Percentiles rank a stretch among this genome's conserved stretches.
Conservation (phyloP, 2,329 filamentous ascomycete species). For the Pestalotiopsis sp. region DNA sequence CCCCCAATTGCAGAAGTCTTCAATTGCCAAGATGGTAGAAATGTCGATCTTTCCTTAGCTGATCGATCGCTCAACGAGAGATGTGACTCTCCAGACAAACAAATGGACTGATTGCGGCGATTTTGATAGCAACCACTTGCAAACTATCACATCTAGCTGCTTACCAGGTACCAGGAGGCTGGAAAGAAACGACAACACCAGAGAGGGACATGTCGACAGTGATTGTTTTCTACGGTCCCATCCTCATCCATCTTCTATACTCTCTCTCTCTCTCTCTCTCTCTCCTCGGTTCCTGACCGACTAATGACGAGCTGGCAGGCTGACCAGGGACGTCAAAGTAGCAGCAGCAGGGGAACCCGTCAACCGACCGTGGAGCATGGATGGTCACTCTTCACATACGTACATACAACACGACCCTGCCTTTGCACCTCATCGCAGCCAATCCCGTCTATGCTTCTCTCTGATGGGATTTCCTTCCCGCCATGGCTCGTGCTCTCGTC, state of each 20-base stretch:
- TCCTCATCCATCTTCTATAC: neutral
- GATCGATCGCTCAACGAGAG: neutral
- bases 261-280: neutral
- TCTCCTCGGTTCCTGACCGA: neutral
- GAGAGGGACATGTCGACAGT: neutral
- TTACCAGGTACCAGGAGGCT: neutral
- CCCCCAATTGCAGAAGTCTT: conserved; percentile 2
- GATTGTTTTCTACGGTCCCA: neutral
- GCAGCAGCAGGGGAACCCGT: neutral
- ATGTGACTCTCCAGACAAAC: neutral
- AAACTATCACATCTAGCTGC: no score
- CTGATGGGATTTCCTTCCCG: neutral
- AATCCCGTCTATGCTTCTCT: neutral
- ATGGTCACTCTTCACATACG: neutral
- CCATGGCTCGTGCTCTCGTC: conserved; percentile 7
- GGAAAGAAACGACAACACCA: neutral
- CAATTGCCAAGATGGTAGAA: conserved; percentile 10
- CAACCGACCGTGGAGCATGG: neutral
- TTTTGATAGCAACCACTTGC: neutral
- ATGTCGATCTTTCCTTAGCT: conserved; percentile 12
- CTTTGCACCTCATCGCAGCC: neutral
- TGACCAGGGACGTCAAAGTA: neutral
- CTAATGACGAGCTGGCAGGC: neutral
- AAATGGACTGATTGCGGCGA: conserved; percentile 12
- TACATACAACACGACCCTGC: neutral